These are phyloP conservation scores for Fusarium euwallaceae DNA, from an alignment of 2,329 filamentous ascomycete genomes.

Conservation along the genomic window DNA sequence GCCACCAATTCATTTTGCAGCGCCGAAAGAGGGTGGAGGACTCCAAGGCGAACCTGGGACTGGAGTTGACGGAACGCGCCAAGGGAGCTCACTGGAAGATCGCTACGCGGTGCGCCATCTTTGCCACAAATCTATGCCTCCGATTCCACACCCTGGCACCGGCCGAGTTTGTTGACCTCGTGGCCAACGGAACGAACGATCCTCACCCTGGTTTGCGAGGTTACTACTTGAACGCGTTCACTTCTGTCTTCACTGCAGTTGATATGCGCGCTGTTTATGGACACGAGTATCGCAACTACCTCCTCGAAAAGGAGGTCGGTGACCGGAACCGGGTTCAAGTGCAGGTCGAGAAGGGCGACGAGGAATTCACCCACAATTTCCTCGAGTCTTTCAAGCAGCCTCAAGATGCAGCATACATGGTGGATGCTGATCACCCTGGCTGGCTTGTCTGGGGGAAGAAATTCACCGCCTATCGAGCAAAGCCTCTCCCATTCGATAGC, in stretches of 20 bases:
- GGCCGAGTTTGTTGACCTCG: slow-evolving; percentile 83
- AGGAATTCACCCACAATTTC: slow-evolving; percentile 83
- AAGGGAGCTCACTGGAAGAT: slow-evolving; percentile 95
- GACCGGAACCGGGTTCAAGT: slow-evolving; percentile 83
- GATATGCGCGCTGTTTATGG: slow-evolving; percentile 88
- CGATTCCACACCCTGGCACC: slow-evolving; percentile 92
- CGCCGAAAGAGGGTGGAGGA: slow-evolving; percentile 83
- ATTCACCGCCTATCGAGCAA: slow-evolving; percentile 83
- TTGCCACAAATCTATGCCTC: slow-evolving; percentile 90
- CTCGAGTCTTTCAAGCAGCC: slow-evolving; percentile 82
- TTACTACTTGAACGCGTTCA: slow-evolving; percentile 85
- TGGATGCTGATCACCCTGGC: slow-evolving; percentile 92
- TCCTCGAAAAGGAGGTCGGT: slow-evolving; percentile 80
- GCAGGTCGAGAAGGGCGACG: slow-evolving; percentile 78
- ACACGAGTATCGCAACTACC: slow-evolving; percentile 89
- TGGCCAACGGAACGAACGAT: slow-evolving; percentile 86
- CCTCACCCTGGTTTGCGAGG: slow-evolving; percentile 87
- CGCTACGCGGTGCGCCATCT: slow-evolving; percentile 87
- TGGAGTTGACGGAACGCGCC: slow-evolving; percentile 84
- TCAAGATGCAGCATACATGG: slow-evolving; percentile 79
- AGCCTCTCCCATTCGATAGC: slow-evolving; percentile 73
- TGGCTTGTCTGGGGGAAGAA: slow-evolving; percentile 96
- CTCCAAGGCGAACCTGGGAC: slow-evolving; percentile 83
- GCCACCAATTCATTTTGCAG: slow-evolving; percentile 79
- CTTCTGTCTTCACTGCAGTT: slow-evolving; percentile 82